A percentile compares a stretch with the other conserved stretches of the same genome.
Conservation (phyloP, 2,329 filamentous ascomycete species). For the Pseudogymnoascus sp. region DNA sequence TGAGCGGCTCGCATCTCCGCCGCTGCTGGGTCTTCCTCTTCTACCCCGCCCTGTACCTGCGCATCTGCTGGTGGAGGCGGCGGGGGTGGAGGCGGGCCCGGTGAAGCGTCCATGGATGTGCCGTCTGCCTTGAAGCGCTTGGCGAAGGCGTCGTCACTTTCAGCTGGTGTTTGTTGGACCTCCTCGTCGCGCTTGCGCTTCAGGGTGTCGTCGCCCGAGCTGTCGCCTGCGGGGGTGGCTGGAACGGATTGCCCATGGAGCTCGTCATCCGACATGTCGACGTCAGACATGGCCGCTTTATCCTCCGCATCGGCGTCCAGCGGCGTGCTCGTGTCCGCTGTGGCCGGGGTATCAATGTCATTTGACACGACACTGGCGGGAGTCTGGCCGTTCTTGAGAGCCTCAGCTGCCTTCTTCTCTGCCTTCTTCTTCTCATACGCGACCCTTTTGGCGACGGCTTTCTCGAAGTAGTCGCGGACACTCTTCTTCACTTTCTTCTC, state of each 20-base stretch:
- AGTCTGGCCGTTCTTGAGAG: conserved; percentile 24
- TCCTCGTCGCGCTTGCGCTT: conserved; percentile 59
- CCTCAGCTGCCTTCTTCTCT: conserved; percentile 33
- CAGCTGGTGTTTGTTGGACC: conserved; percentile 21
- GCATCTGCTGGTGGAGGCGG: conserved; percentile 23
- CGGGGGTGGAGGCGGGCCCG: conserved; percentile 17
- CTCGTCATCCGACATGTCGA: conserved; percentile 34
- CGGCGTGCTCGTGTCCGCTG: conserved; percentile 34
- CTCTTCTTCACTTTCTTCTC: conserved; percentile 75
- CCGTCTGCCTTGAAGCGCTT: conserved; percentile 27
- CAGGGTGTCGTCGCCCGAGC: conserved; percentile 27
- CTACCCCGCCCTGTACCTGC: not conserved
- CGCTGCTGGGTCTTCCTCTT: conserved; percentile 18
- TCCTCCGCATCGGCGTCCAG: conserved; percentile 27
- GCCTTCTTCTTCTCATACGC: conserved; percentile 60
- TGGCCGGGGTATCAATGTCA: conserved; percentile 11
- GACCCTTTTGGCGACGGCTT: conserved; percentile 68
- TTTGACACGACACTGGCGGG: conserved; percentile 21
- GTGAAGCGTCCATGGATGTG: not conserved
- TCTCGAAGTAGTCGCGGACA: conserved; percentile 80
- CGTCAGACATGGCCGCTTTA: conserved; percentile 20
- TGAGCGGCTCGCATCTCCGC: conserved; percentile 20
- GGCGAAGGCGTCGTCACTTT: conserved; percentile 18
- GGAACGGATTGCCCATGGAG: conserved; percentile 38
- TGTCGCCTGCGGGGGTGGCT: conserved; percentile 35